A percentile compares a stretch with the other conserved stretches of the same genome.
These are phyloP conservation scores for Selaginella moellendorffii DNA, from an alignment of 75 land plant species.

Conservation along the genomic window DNA sequence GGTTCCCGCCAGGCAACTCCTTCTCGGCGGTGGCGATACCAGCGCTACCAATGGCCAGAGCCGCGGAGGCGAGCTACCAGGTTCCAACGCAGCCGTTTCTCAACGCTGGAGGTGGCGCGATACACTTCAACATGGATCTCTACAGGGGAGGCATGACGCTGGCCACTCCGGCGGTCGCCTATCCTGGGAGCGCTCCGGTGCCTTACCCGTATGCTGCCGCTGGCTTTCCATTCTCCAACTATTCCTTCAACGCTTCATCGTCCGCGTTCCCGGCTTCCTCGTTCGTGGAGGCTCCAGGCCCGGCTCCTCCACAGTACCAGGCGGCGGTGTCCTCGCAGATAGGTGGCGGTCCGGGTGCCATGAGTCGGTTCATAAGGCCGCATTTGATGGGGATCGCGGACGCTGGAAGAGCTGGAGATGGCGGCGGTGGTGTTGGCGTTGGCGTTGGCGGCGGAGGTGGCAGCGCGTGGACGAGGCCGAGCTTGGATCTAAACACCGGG, in stretches of 20 bases:
- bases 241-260: constrained; percentile 35
- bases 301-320: constrained; percentile 31
- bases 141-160: constrained; percentile 34
- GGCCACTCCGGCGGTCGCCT: constrained; percentile 44
- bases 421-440: no score
- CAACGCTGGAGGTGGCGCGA: constrained; percentile 9
- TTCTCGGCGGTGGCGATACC: constrained; percentile 44
- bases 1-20: constrained; percentile 67
- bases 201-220: constrained; percentile 44
- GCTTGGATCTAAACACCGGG: constrained; percentile 77
- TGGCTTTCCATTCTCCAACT: constrained; percentile 37
- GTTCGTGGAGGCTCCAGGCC: constrained; percentile 26
- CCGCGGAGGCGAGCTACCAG: constrained; percentile 35
- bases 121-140: constrained; percentile 25
- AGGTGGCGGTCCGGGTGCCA: constrained; percentile 21
- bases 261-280: constrained; percentile 26
- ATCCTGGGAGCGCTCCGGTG: constrained; percentile 23
- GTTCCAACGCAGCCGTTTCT: constrained; percentile 10
- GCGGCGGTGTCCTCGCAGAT: constrained; percentile 35
- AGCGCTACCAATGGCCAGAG: constrained; percentile 40
- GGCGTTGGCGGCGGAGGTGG: constrained; percentile 22
- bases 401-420: constrained; percentile 11
- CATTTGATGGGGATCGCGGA: constrained; percentile 42
- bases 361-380: constrained; percentile 30
- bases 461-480: constrained; percentile 42